Evolutionary conservation across 2,329 filamentous ascomycete genomes (phyloP), one percentile per base, ranked within the genome.

Genomic region (Leptographium procerum): DNA sequence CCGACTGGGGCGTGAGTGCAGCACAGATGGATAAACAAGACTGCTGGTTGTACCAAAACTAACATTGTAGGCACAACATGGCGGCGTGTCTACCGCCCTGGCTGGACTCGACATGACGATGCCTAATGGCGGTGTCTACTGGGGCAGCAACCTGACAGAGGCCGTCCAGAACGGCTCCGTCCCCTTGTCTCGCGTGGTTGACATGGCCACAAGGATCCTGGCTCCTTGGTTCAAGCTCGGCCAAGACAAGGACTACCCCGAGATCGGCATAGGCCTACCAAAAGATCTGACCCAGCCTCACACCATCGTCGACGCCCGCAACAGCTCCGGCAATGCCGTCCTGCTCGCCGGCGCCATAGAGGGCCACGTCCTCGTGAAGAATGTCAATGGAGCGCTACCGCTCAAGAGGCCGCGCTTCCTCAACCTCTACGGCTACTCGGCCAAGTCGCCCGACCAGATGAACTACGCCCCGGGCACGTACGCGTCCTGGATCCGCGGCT

Each of bases 101-200:
- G 83, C 85, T 3, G 88, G 87, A 31, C 68, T 91, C 31, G 87
- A 90, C 66, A 83, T 89, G 79, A 80, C 78, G 13, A 89, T 90
- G 87, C 85, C 85, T 0, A 70, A 62, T 10, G 70, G 66, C 1
- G 65, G 65, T 4, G 54, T 60, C 0, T 72, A 70, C 57, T 82
- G 77, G 77, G 71, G 73, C 14, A 62, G 67, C 4, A 86, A 88
- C 24, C 75, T 88, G 0, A 72, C 75, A 1, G 69, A 76, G 5
- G 80, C 84, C 0, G 79, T 89, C 16, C 72, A 73, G 13, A 85
- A 87, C 62, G 83, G 84, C 1, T 78, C 78, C 0, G 69, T 88
- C 0, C 70, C 81, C 0, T 72, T 79, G 58, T 69, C 72, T 1
- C 76, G 85, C 7, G 60, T 88, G 0, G 74, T 52, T 0, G 64